Conservation (phyloP, 345 rosid species). For the Salix koriyanagi region DNA sequence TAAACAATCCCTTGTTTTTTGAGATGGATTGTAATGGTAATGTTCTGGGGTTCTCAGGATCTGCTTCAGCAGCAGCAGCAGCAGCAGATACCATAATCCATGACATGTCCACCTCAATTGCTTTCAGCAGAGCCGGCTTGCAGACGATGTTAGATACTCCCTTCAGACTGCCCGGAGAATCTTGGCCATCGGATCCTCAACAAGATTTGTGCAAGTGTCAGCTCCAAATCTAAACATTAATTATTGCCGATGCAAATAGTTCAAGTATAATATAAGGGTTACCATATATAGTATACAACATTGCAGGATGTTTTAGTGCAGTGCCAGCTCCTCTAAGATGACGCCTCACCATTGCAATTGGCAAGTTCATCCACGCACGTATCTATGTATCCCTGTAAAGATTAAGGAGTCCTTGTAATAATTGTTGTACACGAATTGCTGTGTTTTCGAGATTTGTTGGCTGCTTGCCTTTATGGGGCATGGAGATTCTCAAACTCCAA, state of each 20-base stretch:
- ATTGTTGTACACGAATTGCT: neutral
- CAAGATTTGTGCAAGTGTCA: no score
- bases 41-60: conserved; percentile 33
- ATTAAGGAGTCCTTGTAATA: neutral
- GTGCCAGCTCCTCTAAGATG: neutral
- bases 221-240: no score
- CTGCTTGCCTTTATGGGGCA: neutral
- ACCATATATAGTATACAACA: no score
- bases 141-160: conserved; percentile 48
- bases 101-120: conserved; percentile 42
- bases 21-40: conserved; percentile 35
- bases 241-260: neutral
- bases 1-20: conserved; percentile 42
- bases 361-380: neutral
- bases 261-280: neutral
- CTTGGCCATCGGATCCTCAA: conserved; percentile 47
- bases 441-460: neutral
- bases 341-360: neutral
- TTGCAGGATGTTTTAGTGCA: neutral
- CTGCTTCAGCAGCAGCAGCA: conserved; percentile 15
- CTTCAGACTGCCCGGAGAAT: conserved; percentile 38
- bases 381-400: neutral
- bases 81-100: conserved; percentile 9
- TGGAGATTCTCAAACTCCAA: neutral
- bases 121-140: conserved; percentile 33